Evolutionary conservation across 2,329 filamentous ascomycete genomes (phyloP).

Genomic region (Beauveria rudraprayagi): DNA sequence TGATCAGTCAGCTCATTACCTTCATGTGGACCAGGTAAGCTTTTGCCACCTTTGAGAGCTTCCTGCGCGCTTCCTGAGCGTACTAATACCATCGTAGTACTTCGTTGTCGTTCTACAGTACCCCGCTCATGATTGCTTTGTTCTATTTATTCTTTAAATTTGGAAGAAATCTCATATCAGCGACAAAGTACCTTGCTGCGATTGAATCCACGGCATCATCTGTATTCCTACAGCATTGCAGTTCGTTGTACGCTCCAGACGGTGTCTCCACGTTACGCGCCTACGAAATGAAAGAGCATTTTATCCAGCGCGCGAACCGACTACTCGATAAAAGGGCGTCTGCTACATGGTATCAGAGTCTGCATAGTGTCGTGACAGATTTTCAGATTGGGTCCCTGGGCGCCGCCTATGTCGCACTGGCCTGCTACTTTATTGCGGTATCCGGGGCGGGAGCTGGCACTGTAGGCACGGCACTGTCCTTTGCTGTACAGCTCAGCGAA

Average conservation of each 20-base stretch:
- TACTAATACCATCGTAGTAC: neutral
- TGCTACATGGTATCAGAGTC: constrained; percentile 55
- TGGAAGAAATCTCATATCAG: constrained; percentile 50
- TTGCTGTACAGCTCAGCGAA: constrained; percentile 53
- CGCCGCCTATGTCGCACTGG: constrained; percentile 52
- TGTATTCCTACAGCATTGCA: constrained; percentile 65
- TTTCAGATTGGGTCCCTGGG: constrained; percentile 58
- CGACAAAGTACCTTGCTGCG: constrained; percentile 58
- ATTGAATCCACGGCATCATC: constrained; percentile 62
- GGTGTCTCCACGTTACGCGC: constrained; percentile 63
- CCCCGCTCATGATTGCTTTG: constrained; percentile 47
- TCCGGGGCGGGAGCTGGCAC: constrained; percentile 50
- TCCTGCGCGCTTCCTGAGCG: neutral
- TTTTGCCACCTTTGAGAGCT: neutral
- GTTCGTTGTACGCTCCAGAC: constrained; percentile 45
- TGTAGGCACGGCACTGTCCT: constrained; percentile 60
- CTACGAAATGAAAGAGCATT: constrained; percentile 54
- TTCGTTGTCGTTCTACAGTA: constrained; percentile 55
- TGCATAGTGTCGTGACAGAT: constrained; percentile 63
- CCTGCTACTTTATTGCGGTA: constrained; percentile 51
- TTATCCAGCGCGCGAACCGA: constrained; percentile 43
- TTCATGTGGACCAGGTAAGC: neutral
- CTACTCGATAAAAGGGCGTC: constrained; percentile 48
- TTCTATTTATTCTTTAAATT: constrained; percentile 45
- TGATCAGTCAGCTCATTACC: neutral